These are phyloP conservation scores for Podila epigama DNA, from an alignment of 192 early-diverging fungal species.

Conservation along the genomic window DNA sequence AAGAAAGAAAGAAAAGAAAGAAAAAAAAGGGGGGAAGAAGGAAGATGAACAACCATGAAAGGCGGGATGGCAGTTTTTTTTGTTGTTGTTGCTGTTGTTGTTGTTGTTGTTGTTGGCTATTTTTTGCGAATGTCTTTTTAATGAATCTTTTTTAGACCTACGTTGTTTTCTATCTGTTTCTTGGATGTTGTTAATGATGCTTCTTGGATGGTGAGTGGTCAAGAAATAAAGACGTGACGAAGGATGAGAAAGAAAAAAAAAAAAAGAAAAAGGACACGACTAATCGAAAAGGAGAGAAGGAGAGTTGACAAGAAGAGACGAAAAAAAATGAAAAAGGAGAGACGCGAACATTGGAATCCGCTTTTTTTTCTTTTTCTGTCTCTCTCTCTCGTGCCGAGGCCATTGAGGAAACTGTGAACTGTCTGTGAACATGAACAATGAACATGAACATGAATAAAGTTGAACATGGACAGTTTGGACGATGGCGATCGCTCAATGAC, in stretches of 20 bases:
- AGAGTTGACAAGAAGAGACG: background rate
- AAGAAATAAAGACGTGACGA: no score
- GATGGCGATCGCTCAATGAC: no score
- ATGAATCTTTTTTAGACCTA: no score
- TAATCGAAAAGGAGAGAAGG: background rate
- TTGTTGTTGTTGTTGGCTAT: background rate
- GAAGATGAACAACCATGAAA: constrained; percentile 19
- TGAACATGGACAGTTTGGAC: no score
- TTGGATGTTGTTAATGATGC: no score
- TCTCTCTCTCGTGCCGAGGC: background rate
- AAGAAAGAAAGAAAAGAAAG: background rate
- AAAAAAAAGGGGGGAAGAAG: constrained; percentile 16
- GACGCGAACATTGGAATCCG: background rate
- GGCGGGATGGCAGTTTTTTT: background rate
- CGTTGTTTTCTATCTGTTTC: no score
- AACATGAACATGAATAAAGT: background rate
- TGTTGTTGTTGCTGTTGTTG: no score
- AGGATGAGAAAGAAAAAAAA: constrained; percentile 25
- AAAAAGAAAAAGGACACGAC: constrained; percentile 2
- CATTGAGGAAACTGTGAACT: background rate
- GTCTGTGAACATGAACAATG: no score
- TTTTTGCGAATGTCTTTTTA: no score
- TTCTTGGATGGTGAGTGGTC: no score
- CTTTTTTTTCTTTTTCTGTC: background rate
- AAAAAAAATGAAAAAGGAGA: background rate